Base-by-base conservation (phyloP, 2,329 filamentous ascomycete species). In the Cercospora sesami region DNA sequence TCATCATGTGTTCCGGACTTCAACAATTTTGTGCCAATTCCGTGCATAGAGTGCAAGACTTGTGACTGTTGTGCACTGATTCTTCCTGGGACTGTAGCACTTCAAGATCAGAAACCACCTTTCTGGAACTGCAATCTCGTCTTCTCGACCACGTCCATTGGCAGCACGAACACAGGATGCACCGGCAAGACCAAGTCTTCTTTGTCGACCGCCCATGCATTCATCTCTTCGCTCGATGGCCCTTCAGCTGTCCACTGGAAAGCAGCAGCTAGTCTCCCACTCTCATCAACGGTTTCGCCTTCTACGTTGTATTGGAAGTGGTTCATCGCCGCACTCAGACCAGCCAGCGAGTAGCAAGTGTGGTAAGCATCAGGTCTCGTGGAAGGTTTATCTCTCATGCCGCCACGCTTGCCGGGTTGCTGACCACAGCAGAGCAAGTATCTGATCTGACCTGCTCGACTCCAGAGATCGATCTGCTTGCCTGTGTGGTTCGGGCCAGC, bases 361-460 rank as follows among this genome's bases (percentile, higher is more conserved):
- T 98, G 94, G 76, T 98, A 97, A 60, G 91, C 90, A 81, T 98
- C 94, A 4, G 93, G 89, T 69, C 85, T 93, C 89, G 93, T 93
- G 79, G 91, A 90, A 14, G 95, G 95, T 81, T 99, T 99, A 81
- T 99, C 95, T 76, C 94, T 87, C 79, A 99, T 83, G 0, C 95
- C 95, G 64, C 94, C 94, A 68, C 87, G 85, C 75, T 86, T 83
- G 68, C 91, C 90, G 4, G 74, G 72, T 76, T 82, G 81, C 76
- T 98, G 95, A 75, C 93, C 95, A 77, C 94, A 97, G 73, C 87
- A 89, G 14, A 98, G 84, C 69, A 98, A 95, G 79, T 98, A 99
- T 70, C 94, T 87, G 65, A 92, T 90, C 74, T 98, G 82, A 6
- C 91, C 95, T 75, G 95, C 90, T 63, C 92, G 89, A 79, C 89